phyloP scores from a whole-genome alignment of 352 stramenopile genomes.

The Pythium pyrilobum region DNA sequence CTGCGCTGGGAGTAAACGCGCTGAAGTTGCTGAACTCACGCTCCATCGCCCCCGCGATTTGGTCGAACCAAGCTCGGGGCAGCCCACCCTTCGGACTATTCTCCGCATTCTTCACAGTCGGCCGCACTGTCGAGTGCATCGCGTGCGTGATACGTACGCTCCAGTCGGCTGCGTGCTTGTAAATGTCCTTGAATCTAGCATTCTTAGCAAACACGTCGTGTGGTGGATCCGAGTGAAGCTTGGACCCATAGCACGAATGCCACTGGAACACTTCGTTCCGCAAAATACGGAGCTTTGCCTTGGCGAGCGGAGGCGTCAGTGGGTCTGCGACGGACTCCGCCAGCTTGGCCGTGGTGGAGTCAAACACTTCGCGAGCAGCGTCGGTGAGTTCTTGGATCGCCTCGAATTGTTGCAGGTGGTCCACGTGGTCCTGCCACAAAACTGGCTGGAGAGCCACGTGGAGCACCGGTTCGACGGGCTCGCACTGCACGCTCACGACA shows the following conservation, averaged over 20 bases:
- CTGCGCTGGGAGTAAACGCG: conserved; percentile 14
- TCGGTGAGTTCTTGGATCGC: conserved; percentile 72
- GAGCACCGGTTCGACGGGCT: conserved; percentile 75
- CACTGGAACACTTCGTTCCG: conserved; percentile 80
- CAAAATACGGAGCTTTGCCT: conserved; percentile 68
- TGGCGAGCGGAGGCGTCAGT: conserved; percentile 58
- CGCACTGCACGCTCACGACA: conserved; percentile 72
- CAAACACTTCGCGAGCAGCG: conserved; percentile 67
- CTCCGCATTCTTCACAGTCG: conserved; percentile 49
- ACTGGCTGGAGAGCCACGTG: conserved; percentile 78
- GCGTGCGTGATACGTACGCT: conserved; percentile 72
- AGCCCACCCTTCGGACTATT: conserved; percentile 71
- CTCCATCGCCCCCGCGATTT: conserved; percentile 47
- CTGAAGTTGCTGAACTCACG: conserved; percentile 36
- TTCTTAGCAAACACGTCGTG: conserved; percentile 79
- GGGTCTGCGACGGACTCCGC: conserved; percentile 70
- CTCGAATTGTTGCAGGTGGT: conserved; percentile 54
- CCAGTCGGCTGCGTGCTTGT: conserved; percentile 69
- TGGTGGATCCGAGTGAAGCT: conserved; percentile 65
- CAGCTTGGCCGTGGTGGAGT: conserved; percentile 72
- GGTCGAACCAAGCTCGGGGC: conserved; percentile 73
- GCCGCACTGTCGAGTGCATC: conserved; percentile 76
- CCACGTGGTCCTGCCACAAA: conserved; percentile 78
- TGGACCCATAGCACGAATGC: conserved; percentile 75
- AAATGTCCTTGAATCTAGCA: conserved; percentile 76